Evolutionary conservation across 805 yeast species (phyloP).

Genomic region (Myxozyma kluyveri): DNA sequence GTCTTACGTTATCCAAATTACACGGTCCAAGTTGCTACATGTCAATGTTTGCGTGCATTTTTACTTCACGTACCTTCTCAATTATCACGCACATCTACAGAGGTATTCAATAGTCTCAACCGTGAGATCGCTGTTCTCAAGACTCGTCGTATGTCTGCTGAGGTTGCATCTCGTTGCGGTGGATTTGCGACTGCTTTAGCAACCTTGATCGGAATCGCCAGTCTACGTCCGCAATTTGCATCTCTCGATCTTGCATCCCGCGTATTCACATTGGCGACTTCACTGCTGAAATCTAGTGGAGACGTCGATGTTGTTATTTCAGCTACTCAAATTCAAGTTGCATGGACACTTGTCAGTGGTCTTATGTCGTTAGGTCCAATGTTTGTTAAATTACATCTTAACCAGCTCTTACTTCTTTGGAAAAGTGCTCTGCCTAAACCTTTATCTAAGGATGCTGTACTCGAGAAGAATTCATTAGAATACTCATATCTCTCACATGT

Average conservation of each 20-base stretch:
- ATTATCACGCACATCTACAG: slow-evolving; percentile 29
- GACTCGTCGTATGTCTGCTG: slow-evolving; percentile 20
- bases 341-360: slow-evolving; percentile 65
- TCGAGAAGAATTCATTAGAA: slow-evolving; percentile 36
- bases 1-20: slow-evolving; percentile 28
- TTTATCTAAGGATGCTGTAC: slow-evolving; percentile 41
- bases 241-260: slow-evolving; percentile 47
- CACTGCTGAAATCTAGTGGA: slow-evolving; percentile 41
- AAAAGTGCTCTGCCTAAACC: slow-evolving; percentile 50
- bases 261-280: slow-evolving; percentile 46
- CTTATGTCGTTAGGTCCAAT: slow-evolving; percentile 58
- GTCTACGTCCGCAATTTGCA: slow-evolving; percentile 40
- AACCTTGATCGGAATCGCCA: slow-evolving; percentile 33
- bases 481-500: slow-evolving; percentile 45
- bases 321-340: slow-evolving; percentile 46
- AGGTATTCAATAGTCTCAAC: slow-evolving; percentile 28
- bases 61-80: slow-evolving; percentile 31
- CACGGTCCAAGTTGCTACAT: slow-evolving; percentile 26
- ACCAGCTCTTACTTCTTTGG: slow-evolving; percentile 65
- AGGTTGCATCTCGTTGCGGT: slow-evolving; percentile 25
- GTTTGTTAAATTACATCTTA: slow-evolving; percentile 53
- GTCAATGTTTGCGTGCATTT: slow-evolving; percentile 27
- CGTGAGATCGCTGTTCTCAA: slow-evolving; percentile 30
- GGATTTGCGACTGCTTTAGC: slow-evolving; percentile 37
- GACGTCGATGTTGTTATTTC: slow-evolving; percentile 35